Percentiles rank a stretch among this genome's conserved stretches.
Conservation (phyloP, 1,284 basidiomycete species). For the Pisolithus thermaeus region DNA sequence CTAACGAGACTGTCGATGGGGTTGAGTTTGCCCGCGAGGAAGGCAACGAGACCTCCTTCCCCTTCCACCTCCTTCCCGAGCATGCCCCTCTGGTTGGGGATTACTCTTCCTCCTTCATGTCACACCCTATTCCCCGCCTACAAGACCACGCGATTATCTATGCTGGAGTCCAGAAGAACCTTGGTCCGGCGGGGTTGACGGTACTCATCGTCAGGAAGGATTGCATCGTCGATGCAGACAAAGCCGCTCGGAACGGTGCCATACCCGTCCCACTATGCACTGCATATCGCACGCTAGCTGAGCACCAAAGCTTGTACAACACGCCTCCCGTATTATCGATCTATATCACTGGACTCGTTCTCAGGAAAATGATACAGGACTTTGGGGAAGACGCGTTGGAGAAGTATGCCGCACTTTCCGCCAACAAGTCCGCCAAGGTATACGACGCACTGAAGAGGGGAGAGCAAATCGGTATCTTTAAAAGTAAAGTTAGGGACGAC, state of each 20-base stretch:
- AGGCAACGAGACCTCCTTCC: conserved; percentile 65
- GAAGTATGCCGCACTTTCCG: conserved; percentile 69
- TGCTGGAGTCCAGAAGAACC: conserved; percentile 99
- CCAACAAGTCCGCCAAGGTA: conserved; percentile 67
- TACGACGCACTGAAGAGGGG: conserved; percentile 72
- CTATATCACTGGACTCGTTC: conserved; percentile 87
- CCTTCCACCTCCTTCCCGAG: conserved; percentile 71
- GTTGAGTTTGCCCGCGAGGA: conserved; percentile 76
- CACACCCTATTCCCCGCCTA: conserved; percentile 85
- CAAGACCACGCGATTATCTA: conserved; percentile 91
- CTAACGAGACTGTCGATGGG: conserved; percentile 98
- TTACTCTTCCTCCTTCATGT: conserved; percentile 97
- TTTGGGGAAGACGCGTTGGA: conserved; percentile 36
- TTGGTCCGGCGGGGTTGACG: conserved; percentile 92
- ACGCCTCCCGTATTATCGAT: conserved; percentile 93
- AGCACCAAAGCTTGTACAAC: conserved; percentile 82
- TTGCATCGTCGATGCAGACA: conserved; percentile 83
- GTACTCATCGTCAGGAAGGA: conserved; percentile 92
- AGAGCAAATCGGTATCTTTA: conserved; percentile 63
- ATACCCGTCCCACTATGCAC: conserved; percentile 75
- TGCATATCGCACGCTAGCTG: conserved; percentile 82
- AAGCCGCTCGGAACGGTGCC: conserved; percentile 70
- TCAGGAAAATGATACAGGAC: conserved; percentile 58
- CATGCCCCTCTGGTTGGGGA: conserved; percentile 83
- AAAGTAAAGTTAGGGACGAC: conserved; percentile 61